Conservation (phyloP, 345 rosid genomes). For the Kernera saxatilis region DNA sequence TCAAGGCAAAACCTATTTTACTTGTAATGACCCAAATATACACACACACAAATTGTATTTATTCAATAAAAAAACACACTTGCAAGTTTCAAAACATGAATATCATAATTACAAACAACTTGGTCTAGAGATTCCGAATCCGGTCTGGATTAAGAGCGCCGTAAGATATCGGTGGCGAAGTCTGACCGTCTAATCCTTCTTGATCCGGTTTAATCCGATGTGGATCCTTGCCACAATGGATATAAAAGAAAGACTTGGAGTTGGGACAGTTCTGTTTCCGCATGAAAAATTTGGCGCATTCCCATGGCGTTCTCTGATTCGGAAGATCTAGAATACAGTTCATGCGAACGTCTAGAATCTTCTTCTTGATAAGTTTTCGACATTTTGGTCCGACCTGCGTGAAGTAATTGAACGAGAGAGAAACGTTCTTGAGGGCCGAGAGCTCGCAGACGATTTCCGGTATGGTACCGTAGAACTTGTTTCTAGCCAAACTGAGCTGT, state of each 20-base stretch:
- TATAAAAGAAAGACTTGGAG: constrained; percentile 35
- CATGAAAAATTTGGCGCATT: constrained; percentile 53
- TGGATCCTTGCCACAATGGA: constrained; percentile 41
- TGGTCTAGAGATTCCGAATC: constrained; percentile 22
- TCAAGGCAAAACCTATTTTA: background rate
- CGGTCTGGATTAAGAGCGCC: constrained; percentile 14
- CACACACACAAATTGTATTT: background rate
- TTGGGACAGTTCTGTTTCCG: constrained; percentile 46
- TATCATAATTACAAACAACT: background rate
- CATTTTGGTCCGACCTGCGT: constrained; percentile 59
- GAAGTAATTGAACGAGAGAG: constrained; percentile 64
- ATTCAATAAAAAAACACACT: background rate
- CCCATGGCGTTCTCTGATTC: constrained; percentile 52
- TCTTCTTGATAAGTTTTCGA: constrained; percentile 41
- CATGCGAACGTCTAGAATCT: constrained; percentile 53
- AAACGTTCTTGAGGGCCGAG: constrained; percentile 43
- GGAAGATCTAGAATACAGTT: constrained; percentile 71
- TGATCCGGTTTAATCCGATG: constrained; percentile 5
- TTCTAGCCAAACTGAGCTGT: constrained; percentile 62
- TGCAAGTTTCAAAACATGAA: background rate
- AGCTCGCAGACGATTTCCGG: constrained; percentile 66
- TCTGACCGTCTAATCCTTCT: constrained; percentile 9
- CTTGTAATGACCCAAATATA: background rate
- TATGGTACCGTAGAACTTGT: constrained; percentile 53
- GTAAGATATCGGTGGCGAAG: constrained; percentile 11